Conservation (phyloP, 1,284 basidiomycete species). For the Pseudozyma flocculosa region DNA sequence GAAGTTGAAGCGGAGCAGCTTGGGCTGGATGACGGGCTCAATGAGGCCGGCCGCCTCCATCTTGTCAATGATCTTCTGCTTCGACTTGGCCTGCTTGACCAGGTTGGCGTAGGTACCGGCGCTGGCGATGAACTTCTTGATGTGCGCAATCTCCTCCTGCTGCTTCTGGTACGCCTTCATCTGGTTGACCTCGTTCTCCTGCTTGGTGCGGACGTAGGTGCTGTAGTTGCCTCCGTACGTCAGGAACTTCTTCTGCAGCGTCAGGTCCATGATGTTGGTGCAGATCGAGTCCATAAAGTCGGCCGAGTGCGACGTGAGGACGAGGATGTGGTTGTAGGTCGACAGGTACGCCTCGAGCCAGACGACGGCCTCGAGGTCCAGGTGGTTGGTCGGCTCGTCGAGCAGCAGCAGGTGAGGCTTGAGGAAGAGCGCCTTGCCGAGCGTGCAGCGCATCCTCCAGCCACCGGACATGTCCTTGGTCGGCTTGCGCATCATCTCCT, state of each 20-base stretch:
- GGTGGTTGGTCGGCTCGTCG: constrained; percentile 72
- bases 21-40: constrained; percentile 77
- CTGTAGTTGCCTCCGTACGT: constrained; percentile 98
- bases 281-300: constrained; percentile 89
- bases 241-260: constrained; percentile 72
- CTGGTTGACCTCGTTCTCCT: constrained; percentile 97
- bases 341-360: constrained; percentile 98
- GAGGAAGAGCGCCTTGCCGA: constrained; percentile 91
- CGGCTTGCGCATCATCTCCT: constrained; percentile 90
- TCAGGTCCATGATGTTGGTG: constrained; percentile 97
- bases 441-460: constrained; percentile 97
- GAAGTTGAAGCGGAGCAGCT: constrained; percentile 86
- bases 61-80: constrained; percentile 98
- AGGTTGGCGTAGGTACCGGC: constrained; percentile 99
- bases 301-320: constrained; percentile 86
- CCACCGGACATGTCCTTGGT: constrained; percentile 99
- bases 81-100: constrained; percentile 97
- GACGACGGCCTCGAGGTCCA: constrained; percentile 95
- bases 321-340: constrained; percentile 96
- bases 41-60: constrained; percentile 99
- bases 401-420: constrained; percentile 92
- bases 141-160: constrained; percentile 96
- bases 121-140: constrained; percentile 94
- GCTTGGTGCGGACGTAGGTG: constrained; percentile 91
- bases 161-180: constrained; percentile 98